phyloP scores from a whole-genome alignment of 495 filamentous ascomycete genomes.

The Penicillium pancosmium region DNA sequence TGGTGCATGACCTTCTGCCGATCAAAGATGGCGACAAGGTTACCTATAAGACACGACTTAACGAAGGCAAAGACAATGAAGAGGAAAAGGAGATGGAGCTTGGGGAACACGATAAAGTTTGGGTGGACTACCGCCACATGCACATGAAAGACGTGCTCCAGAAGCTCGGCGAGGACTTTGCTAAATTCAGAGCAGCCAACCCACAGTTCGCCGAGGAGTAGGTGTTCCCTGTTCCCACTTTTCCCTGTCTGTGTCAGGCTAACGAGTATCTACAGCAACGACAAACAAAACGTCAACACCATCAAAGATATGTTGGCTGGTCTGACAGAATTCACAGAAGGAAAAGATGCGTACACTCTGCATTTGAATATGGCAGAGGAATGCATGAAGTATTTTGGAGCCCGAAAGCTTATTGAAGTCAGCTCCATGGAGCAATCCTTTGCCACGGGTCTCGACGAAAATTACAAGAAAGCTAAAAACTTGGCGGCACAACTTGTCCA shows the following conservation, averaged over 20 bases:
- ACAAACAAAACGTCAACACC: constrained; percentile 76
- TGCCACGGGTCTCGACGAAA: constrained; percentile 91
- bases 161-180: constrained; percentile 88
- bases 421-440: constrained; percentile 84
- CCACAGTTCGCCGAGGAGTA: constrained; percentile 86
- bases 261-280: constrained; percentile 39
- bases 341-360: constrained; percentile 92
- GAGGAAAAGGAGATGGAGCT: constrained; percentile 91
- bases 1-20: constrained; percentile 90
- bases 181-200: constrained; percentile 86
- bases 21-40: constrained; percentile 88
- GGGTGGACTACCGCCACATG: constrained; percentile 88
- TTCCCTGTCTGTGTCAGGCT: constrained; percentile 5
- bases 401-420: constrained; percentile 80
- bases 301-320: constrained; percentile 98
- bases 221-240: constrained; percentile 16
- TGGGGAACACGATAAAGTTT: constrained; percentile 84
- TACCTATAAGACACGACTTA: constrained; percentile 76
- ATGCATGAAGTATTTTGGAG: constrained; percentile 89
- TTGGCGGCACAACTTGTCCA: constrained; percentile 83
- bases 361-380: constrained; percentile 98
- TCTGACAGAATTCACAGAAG: constrained; percentile 88
- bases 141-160: constrained; percentile 99
- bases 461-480: constrained; percentile 87
- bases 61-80: constrained; percentile 65